Evolutionary conservation across 2,329 filamentous ascomycete species (phyloP), one percentile per base, ranked within the genome.

Genomic region (Cryphonectria radicalis): DNA sequence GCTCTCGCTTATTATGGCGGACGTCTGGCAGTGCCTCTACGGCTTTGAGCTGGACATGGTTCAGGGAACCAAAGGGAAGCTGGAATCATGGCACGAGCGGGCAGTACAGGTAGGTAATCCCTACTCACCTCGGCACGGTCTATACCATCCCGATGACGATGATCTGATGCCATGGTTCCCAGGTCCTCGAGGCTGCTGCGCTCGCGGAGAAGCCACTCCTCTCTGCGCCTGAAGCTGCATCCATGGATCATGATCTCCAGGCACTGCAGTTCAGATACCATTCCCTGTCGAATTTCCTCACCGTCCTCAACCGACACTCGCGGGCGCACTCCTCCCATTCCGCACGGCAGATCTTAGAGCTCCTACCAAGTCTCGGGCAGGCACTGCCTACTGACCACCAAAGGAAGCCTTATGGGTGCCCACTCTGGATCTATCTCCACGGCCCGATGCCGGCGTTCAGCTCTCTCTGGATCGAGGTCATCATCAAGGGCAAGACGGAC

Each of bases 141-240:
- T 63, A 13, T 63, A 19, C 1, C 14, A 37, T 22, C 3, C 13
- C 14, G 46, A 50, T 63, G 1, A 50, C 42, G 1, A 2, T 25
- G 17, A 25, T 25, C 35, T 60, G 50, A 63, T n/a, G 11, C 22
- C 62, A 32, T 37, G 28, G 6, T 19, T 50, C 53, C 10, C 25
- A 70, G 68, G 50, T 70, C 35, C 68, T 70, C n/a, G 62, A 70
- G 22, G 68, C 68, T 25, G 63, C 68, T 32, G 68, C 63, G n/a
- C 53, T 70, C 0, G 63, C 42, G 10, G 68, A 70, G 46, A 70
- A 70, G 63, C 68, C 68, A 3, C 62, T 70, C 1, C 68, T 70
- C 14, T 40, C n/a, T n/a, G 17, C 3, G 35, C 2, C 19, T 19
- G 63, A 55, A 19, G 46, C 53, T 37, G 68, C 32, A 11, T 59